Base-by-base conservation (phyloP, 116 monocot species). In the Posidonia oceanica region DNA sequence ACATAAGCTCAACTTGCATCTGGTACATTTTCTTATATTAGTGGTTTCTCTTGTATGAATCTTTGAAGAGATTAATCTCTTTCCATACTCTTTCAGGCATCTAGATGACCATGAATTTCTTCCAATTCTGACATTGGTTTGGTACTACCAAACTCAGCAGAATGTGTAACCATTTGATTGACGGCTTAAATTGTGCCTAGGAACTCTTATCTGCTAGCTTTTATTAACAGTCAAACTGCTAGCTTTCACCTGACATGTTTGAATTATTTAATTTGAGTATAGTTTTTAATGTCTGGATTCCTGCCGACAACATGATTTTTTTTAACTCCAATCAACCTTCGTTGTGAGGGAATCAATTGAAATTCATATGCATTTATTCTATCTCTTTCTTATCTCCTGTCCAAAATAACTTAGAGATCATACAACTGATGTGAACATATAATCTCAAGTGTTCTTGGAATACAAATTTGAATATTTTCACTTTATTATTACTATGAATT, bases 281-380 rank as follows among this genome's bases (percentile, higher is more conserved):
- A 36, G 16, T 23, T 6, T 21, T 37, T 63, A 3, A 15, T 20
- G 14, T 20, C 7, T 63, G 36, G 63, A 36, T 63, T 39, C 18
- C 15, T 57, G 15, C 4, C 57, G 4, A 57, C 57, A 15, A 57
- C 13, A 57, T 3, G 57, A 23, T 63, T 13, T 63, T 63, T 3
- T 63, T 63, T 38, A 63, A 63, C 38, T 13, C 36, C 14, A 63
- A 37, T 63, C 63, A 63, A 63, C 10, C 63, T 22, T 63, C 63
- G 63, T 63, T 2, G 14, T 63, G 14, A 16, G 38, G 39, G 63
- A 23, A 20, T 38, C 5, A 63, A 3, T 63, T 20, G 7, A 16
- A 4, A 15, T 63, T 37, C 29, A 39, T 10, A 1, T 36, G 36
- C 14, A 63, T 4, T 37, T 21, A 12, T 0, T 14, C 11, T 4